Base-by-base conservation (phyloP, 805 yeast genomes). In the Lachancea lanzarotensis region DNA sequence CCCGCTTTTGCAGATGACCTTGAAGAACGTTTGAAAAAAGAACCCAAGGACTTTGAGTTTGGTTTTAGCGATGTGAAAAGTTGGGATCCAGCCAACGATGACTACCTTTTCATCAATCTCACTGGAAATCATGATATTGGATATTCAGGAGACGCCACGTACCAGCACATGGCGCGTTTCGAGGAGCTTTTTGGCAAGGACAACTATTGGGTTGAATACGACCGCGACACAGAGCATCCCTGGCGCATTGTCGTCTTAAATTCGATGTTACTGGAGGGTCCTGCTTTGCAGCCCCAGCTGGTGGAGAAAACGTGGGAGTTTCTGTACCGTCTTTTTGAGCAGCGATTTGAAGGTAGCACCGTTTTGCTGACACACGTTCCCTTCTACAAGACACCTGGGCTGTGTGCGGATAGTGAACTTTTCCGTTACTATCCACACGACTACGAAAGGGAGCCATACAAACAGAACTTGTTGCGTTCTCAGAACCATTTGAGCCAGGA, bases 81-180 rank as follows among this genome's bases (percentile, higher is more conserved):
- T 54, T 85, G 95, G 95, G 69, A 72, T 32, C 56, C 73, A 22
- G 62, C 65, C 17, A 55, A 65, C 19, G 71, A 74, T 30, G 78
- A 77, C 47, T 90, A 87, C 10, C 65, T 85, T 31, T 78, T 91
- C 57, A 75, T 88, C 49, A 93, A 93, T 61, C 69, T 93, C 38
- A 82, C 95, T 1, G 98, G 98, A 1, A 93, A 93, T 62, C 98
- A 93, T 62, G 98, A 93, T 62, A 81, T 91, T 39, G 98, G 98
- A 0, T 91, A 93, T 61, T 78, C 85, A 39, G 98, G 98, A 0
- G 98, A 93, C 64, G 87, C 95, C 34, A 89, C 96, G 0, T 80
- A 81, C 69, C 96, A 87, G 56, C 95, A 95, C 56, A 78, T 88
- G 79, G 78, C 86, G 1, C 72, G 98, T 52, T 93, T 79, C 67